Base-by-base conservation (phyloP, 352 stramenopile species). In the Pythium folliculosum region DNA sequence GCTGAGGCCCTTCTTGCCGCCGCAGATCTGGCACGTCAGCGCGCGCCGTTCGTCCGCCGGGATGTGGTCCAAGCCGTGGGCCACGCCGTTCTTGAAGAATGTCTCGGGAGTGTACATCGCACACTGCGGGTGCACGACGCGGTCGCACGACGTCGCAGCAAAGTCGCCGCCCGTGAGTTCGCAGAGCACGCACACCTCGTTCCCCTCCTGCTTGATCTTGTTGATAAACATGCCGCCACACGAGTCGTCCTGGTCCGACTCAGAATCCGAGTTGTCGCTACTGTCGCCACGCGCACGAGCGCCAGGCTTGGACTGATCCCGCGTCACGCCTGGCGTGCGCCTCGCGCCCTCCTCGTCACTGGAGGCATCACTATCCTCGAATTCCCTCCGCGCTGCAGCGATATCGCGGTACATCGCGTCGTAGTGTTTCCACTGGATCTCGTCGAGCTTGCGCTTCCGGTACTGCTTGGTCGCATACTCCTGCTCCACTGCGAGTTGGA, bases 91-190 rank as follows among this genome's bases (percentile, higher is more conserved):
- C 63, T 88, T 84, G 60, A 94, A 92, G 45, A 83, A 94, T 12
- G 86, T 94, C 72, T 94, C 86, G 10, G 86, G 86, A 3, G 86
- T 94, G 69, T 90, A 94, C 81, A 94, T 88, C 7, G 84, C 81
- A 47, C 86, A 94, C 61, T 92, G 85, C 25, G 84, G 84, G 47
- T 94, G 86, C 5, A 91, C 86, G 7, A 92, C 77, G 8, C 56
- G 70, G 9, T 74, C 80, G 19, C 69, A 82, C n/a, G 86, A 73
- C 19, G 84, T 91, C n/a, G 77, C 77, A 12, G 82, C 81, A 67
- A 94, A 88, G 72, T 94, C 86, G 10, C 86, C 86, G 32, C 86
- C 86, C 32, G 77, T 90, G 23, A 94, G 69, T 27, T 88, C 79
- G 51, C 86, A 94, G n/a, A 94, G 63, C 2, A 78, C 69, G 44